A percentile compares a stretch with the other conserved stretches of the same genome.
These are phyloP conservation scores for Nitzschia palea DNA, from an alignment of 108 stramenopile genomes.

Conservation along the genomic window DNA sequence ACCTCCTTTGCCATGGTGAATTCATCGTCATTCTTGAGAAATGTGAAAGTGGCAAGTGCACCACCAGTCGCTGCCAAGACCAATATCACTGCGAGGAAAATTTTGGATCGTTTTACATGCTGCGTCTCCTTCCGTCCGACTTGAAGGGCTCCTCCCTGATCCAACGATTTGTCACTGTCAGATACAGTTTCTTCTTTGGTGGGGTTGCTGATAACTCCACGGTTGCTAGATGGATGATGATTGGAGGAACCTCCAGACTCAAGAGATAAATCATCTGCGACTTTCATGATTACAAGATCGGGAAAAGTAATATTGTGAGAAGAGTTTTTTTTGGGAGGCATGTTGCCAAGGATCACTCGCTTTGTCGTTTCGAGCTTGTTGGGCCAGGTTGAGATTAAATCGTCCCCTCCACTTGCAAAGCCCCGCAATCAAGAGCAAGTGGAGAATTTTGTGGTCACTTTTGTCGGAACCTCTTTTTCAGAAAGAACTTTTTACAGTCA, in stretches of 20 bases:
- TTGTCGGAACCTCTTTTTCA: too few relatives aligned
- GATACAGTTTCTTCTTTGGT: not conserved
- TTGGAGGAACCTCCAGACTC: not conserved
- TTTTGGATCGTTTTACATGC: not conserved
- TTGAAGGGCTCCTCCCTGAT: not conserved
- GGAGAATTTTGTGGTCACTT: too few relatives aligned
- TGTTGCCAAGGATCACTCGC: too few relatives aligned
- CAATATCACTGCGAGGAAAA: not conserved
- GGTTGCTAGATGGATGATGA: too few relatives aligned
- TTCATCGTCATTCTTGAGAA: not conserved
- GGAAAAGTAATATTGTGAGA: too few relatives aligned
- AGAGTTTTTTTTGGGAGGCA: too few relatives aligned
- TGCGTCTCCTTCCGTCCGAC: not conserved
- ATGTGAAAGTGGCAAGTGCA: not conserved
- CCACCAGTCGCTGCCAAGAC: not conserved
- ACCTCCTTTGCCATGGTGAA: not conserved
- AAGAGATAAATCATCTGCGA: slow-evolving; percentile 1
- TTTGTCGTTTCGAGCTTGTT: too few relatives aligned
- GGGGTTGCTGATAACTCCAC: too few relatives aligned
- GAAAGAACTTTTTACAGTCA: too few relatives aligned
- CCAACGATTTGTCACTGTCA: not conserved
- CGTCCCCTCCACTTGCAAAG: too few relatives aligned
- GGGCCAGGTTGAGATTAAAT: too few relatives aligned
- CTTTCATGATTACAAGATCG: not conserved
- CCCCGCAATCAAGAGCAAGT: too few relatives aligned